These are phyloP conservation scores for Malassezia pachydermatis DNA, from an alignment of 1,284 basidiomycete genomes.

Conservation along the genomic window DNA sequence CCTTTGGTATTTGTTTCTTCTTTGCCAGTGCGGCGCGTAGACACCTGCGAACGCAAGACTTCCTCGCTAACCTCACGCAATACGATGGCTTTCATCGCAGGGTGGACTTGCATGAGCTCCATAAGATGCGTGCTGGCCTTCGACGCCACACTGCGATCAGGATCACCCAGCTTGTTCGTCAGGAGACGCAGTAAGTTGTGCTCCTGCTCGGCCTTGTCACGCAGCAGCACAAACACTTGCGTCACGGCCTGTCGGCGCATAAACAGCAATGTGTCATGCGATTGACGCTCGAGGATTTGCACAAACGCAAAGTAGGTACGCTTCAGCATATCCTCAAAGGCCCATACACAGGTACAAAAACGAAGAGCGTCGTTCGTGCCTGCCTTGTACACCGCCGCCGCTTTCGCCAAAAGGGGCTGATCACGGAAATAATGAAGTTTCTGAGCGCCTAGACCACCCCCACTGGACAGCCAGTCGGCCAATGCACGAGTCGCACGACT, in stretches of 20 bases:
- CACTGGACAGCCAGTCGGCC: conserved; percentile 76
- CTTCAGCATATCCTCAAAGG: conserved; percentile 95
- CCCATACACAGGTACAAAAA: conserved; percentile 67
- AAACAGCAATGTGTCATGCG: conserved; percentile 77
- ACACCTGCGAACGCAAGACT: conserved; percentile 58
- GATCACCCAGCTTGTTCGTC: conserved; percentile 76
- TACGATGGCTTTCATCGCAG: conserved; percentile 83
- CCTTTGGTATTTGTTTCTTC: conserved; percentile 5
- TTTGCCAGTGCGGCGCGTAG: conserved; percentile 4
- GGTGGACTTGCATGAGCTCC: conserved; percentile 78
- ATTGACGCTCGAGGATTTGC: conserved; percentile 77
- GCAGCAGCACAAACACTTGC: conserved; percentile 64
- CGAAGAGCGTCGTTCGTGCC: conserved; percentile 24
- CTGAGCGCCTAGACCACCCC: conserved; percentile 63
- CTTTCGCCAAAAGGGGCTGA: conserved; percentile 59
- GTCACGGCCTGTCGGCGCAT: conserved; percentile 68
- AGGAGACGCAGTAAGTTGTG: conserved; percentile 84
- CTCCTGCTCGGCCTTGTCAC: conserved; percentile 89
- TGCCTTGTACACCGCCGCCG: conserved; percentile 52
- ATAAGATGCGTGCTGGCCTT: conserved; percentile 80
- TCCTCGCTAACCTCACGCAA: conserved; percentile 71
- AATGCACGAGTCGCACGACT: conserved; percentile 79
- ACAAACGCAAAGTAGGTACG: conserved; percentile 89
- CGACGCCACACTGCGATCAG: conserved; percentile 75
- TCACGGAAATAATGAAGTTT: conserved; percentile 74